Evolutionary conservation across 2,329 filamentous ascomycete species (phyloP).

Genomic region (Exophiala oligosperma): DNA sequence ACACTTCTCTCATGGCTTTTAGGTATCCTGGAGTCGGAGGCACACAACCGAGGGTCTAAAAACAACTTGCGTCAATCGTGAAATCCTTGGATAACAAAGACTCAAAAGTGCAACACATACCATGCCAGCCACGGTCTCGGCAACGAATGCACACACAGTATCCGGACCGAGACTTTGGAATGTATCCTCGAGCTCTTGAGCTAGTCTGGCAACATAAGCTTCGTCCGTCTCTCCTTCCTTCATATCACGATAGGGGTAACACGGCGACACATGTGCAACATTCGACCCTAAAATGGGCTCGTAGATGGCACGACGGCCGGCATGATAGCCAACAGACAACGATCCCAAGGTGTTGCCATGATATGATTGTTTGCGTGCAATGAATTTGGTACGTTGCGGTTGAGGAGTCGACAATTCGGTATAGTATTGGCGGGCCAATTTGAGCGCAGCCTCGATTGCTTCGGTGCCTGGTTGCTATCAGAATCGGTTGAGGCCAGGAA

Average conservation of each 20-base stretch:
- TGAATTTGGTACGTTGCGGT: slow-evolving; percentile 59
- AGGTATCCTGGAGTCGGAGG: slow-evolving; percentile 69
- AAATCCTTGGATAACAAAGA: not conserved
- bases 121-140: slow-evolving; percentile 71
- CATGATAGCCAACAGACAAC: slow-evolving; percentile 64
- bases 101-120: slow-evolving; percentile 43
- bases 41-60: slow-evolving; percentile 66
- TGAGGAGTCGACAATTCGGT: slow-evolving; percentile 56
- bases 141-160: slow-evolving; percentile 70
- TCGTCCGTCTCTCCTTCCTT: slow-evolving; percentile 53
- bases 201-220: slow-evolving; percentile 62
- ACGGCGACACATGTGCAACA: slow-evolving; percentile 64
- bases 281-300: slow-evolving; percentile 58
- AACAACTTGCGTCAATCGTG: not conserved
- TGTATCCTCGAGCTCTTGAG: slow-evolving; percentile 65
- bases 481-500: not conserved
- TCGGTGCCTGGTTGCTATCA: slow-evolving; percentile 41
- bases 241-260: slow-evolving; percentile 64
- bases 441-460: slow-evolving; percentile 68
- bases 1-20: slow-evolving; percentile 65
- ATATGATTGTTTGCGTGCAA: slow-evolving; percentile 65
- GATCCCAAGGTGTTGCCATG: slow-evolving; percentile 71
- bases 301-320: slow-evolving; percentile 60
- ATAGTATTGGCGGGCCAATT: slow-evolving; percentile 67
- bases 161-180: slow-evolving; percentile 64